Conservation (phyloP, 495 filamentous ascomycete genomes). For the Podospora anserina region DNA sequence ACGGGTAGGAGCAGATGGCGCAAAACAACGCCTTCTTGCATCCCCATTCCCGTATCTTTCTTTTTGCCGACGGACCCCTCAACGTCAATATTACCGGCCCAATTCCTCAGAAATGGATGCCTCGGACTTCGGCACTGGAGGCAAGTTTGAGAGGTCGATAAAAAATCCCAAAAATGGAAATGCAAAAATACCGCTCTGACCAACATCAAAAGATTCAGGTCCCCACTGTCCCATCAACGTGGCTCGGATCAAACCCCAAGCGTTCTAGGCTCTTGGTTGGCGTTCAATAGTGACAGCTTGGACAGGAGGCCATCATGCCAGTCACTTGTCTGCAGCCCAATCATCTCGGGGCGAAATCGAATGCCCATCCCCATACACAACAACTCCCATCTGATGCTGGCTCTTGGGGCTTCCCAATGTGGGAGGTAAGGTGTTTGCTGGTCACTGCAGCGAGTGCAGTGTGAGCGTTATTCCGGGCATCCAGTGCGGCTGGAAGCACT, state of each 20-base stretch:
- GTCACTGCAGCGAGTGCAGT: not conserved
- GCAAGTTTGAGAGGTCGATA: not conserved
- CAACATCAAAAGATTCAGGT: not conserved
- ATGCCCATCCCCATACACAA: not conserved
- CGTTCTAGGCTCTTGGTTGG: not conserved
- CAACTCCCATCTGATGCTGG: not conserved
- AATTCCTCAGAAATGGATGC: not conserved
- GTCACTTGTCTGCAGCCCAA: not conserved
- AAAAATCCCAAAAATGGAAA: not conserved
- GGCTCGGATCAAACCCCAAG: not conserved
- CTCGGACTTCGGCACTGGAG: not conserved
- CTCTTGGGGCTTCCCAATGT: not conserved
- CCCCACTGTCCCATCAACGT: conserved; percentile 4
- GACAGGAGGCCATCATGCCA: conserved; percentile 5
- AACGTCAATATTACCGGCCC: not conserved
- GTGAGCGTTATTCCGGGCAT: not conserved
- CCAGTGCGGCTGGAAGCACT: conserved; percentile 4
- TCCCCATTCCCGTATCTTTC: not conserved
- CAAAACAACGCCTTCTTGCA: not conserved
- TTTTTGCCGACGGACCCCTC: not conserved
- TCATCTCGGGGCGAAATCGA: not conserved
- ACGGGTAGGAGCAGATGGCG: not conserved
- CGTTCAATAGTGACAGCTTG: conserved; percentile 12
- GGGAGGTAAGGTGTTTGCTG: not conserved
- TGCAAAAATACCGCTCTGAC: not conserved